Evolutionary conservation across 345 rosid genomes (phyloP).

Genomic region (Melastoma malabathricum): DNA sequence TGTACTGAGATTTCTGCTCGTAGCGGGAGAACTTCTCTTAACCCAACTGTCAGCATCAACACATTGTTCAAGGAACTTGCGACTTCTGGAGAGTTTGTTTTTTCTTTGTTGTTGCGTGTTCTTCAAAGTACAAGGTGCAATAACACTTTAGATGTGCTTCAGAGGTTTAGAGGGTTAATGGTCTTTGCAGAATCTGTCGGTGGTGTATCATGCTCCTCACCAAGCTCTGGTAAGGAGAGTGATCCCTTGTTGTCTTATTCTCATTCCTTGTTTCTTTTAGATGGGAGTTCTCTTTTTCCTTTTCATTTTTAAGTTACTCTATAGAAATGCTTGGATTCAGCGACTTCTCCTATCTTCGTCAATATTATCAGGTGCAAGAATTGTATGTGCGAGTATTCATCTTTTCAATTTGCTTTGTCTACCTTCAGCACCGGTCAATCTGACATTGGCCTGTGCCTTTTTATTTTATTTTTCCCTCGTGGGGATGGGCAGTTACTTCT

Average conservation of each 20-base stretch:
- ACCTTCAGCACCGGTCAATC: too few relatives aligned
- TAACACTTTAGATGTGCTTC: slow-evolving; percentile 54
- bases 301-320: too few relatives aligned
- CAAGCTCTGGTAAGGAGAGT: slow-evolving; percentile 29
- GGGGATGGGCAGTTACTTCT: too few relatives aligned
- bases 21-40: slow-evolving; percentile 32
- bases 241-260: neutral
- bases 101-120: slow-evolving; percentile 56
- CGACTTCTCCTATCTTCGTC: too few relatives aligned
- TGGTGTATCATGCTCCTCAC: neutral
- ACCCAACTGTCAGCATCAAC: slow-evolving; percentile 33
- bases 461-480: too few relatives aligned
- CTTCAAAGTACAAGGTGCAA: slow-evolving; percentile 42
- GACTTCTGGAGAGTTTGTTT: slow-evolving; percentile 54
- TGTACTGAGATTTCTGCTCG: slow-evolving; percentile 79
- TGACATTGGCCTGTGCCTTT: too few relatives aligned
- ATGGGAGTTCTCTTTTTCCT: too few relatives aligned
- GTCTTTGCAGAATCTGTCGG: slow-evolving; percentile 70
- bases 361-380: too few relatives aligned
- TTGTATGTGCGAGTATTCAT: too few relatives aligned
- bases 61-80: slow-evolving; percentile 56
- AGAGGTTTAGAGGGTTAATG: slow-evolving; percentile 71
- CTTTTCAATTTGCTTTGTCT: too few relatives aligned
- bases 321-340: too few relatives aligned
- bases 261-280: neutral